Evolutionary conservation across 164 flowering plant species (phyloP).

Genomic region (Kingdonia uniflora): DNA sequence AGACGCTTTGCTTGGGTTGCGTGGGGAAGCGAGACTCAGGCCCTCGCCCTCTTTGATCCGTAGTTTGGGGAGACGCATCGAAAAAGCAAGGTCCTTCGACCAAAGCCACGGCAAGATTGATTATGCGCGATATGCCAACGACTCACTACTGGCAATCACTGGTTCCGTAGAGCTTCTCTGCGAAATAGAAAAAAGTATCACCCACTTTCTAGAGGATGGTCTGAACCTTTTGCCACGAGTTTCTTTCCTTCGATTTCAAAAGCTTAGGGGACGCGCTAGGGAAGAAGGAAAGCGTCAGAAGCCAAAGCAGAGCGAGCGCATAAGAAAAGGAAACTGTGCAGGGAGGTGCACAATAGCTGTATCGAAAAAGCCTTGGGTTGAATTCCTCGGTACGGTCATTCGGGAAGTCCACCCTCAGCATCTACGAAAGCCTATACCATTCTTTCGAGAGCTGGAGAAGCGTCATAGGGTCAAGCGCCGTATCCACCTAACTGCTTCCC

Average conservation of each 20-base stretch:
- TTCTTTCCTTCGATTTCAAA: too few species aligned
- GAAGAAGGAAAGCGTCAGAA: too few species aligned
- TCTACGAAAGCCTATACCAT: neutral
- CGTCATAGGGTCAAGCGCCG: too few species aligned
- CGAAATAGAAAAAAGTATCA: constrained; percentile 13
- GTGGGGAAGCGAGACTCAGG: neutral
- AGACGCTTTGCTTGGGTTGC: too few species aligned
- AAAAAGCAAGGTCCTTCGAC: too few species aligned
- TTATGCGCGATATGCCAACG: constrained; percentile 1
- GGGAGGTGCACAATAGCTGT: constrained; percentile 12
- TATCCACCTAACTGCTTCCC: too few species aligned
- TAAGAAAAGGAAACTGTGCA: constrained; percentile 15
- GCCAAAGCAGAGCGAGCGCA: too few species aligned
- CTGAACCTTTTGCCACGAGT: constrained; percentile 7
- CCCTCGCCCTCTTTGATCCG: too few species aligned
- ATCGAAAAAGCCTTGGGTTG: neutral
- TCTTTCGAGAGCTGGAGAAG: neutral
- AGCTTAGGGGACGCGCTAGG: too few species aligned
- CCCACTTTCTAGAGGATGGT: constrained; percentile 15
- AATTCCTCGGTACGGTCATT: constrained; percentile 6
- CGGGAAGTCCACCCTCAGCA: constrained; percentile 3
- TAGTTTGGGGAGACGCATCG: too few species aligned
- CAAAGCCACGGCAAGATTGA: too few species aligned
- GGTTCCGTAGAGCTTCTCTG: constrained; percentile 11
- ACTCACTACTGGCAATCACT: constrained; percentile 4